Evolutionary conservation across 768 basidiomycete genomes (phyloP).

Genomic region (Russula griseocarnosa): DNA sequence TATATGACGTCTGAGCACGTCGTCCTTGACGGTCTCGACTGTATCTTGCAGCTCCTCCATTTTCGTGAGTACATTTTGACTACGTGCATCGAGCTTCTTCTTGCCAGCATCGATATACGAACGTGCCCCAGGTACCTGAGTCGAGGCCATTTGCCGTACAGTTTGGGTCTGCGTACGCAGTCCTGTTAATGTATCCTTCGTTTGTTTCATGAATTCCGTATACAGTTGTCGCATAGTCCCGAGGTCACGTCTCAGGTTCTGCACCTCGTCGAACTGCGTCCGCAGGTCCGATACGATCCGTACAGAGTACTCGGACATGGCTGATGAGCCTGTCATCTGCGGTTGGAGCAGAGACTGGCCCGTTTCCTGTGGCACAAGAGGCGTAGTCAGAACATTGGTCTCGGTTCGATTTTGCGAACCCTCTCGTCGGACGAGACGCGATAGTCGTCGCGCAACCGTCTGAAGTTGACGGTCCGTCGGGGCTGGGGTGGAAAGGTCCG

Average conservation of each 20-base stretch:
- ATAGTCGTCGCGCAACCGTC: slow-evolving; percentile 66
- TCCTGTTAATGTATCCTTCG: slow-evolving; percentile 76
- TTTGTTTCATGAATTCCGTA: slow-evolving; percentile 87
- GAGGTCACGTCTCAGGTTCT: slow-evolving; percentile 88
- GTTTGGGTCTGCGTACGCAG: slow-evolving; percentile 81
- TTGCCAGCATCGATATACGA: slow-evolving; percentile 90
- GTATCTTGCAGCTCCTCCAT: slow-evolving; percentile 92
- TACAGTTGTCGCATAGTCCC: slow-evolving; percentile 94
- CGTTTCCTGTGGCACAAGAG: slow-evolving; percentile 58
- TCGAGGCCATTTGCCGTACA: slow-evolving; percentile 80
- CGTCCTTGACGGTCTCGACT: slow-evolving; percentile 84
- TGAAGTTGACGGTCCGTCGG: slow-evolving; percentile 76
- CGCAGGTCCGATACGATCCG: slow-evolving; percentile 80
- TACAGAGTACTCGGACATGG: slow-evolving; percentile 64
- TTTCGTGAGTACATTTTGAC: slow-evolving; percentile 85
- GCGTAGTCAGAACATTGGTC: slow-evolving; percentile 31
- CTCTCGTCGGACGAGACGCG: slow-evolving; percentile 53
- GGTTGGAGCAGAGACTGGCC: slow-evolving; percentile 60
- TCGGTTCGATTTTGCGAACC: slow-evolving; percentile 33
- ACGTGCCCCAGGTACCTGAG: slow-evolving; percentile 79
- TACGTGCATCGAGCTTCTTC: slow-evolving; percentile 82
- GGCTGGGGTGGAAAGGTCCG: slow-evolving; percentile 53
- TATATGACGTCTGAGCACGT: slow-evolving; percentile 84
- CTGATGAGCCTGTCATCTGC: slow-evolving; percentile 72
- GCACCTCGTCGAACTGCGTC: slow-evolving; percentile 92